Base-by-base conservation (phyloP, 192 early-diverging fungal species). In the Podila clonocystis region DNA sequence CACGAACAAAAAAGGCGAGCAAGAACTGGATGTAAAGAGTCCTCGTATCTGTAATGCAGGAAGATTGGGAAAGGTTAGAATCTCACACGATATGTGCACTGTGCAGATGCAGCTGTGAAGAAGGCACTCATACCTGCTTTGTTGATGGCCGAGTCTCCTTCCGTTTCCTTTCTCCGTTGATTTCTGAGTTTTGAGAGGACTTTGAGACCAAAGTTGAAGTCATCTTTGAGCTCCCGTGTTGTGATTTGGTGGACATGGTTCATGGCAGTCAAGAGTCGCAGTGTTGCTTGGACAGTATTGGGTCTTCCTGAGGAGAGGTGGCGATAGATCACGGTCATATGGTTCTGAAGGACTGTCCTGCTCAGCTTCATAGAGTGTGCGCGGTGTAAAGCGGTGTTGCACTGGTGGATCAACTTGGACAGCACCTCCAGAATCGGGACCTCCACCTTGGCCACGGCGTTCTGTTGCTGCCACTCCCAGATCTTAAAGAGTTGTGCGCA, bases 201-300 rank as follows among this genome's bases (percentile, higher is more conserved):
- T 75, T 93, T 93, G 60, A 94, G 50, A 8, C 88, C 82, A 68
- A 94, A 95, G 64, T 94, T 92, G 82, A 96, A 95, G 7, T 82
- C 82, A 48, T 91, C 86, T 38, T 85, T 84, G 26, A 96, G 74
- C 62, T 96, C 95, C 31, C 85, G 87, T 5, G 90, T 85, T 22
- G 89, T 91, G 29, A 85, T 68, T 33, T 86, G 66, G 45, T 83
- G 83, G 26, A 90, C 87, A 8, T 87, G 82, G 24, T 88, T 88
- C 74, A 95, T 88, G 6, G 90, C 83, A 9, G 87, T 84, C 68
- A 95, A 82, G 5, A 95, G 65, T 33, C 86, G 74, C 28, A 93
- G 82, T 0, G 91, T 90, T 5, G 87, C 74, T 48, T 94, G 92
- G 28, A 91, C 87, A 33, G 90, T 73, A 41, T 84, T 82, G 30